These are phyloP conservation scores for Exophiala dermatitidis DNA, from an alignment of 2,329 filamentous ascomycete genomes.

Conservation along the genomic window DNA sequence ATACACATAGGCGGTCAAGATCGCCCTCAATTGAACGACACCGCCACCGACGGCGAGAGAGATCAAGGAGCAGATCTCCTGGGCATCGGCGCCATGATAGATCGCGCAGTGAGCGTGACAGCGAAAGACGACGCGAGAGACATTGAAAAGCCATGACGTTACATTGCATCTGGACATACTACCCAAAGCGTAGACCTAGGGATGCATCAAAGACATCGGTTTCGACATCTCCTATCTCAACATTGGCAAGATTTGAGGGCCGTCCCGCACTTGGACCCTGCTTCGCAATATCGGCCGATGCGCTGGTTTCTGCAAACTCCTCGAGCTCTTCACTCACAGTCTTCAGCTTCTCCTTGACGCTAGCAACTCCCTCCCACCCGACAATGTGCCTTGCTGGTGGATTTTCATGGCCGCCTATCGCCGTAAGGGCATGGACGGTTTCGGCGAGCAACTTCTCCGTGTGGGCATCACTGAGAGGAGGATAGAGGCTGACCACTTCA, in stretches of 20 bases:
- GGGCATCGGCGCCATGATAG: constrained; percentile 2
- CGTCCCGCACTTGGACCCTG: constrained; percentile 7
- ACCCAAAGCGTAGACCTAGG: background rate
- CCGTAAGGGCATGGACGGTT: constrained; percentile 82
- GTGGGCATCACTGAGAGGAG: constrained; percentile 60
- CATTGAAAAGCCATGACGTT: background rate
- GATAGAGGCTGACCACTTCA: constrained; percentile 61
- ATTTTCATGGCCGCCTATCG: constrained; percentile 92
- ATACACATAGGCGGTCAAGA: constrained; percentile 27
- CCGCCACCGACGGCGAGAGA: constrained; percentile 9
- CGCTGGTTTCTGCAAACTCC: constrained; percentile 86
- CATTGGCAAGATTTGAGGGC: constrained; percentile 12
- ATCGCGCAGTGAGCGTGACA: constrained; percentile 2
- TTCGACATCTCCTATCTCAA: constrained; percentile 18
- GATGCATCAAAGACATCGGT: constrained; percentile 16
- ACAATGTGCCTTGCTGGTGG: constrained; percentile 92
- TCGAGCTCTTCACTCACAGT: constrained; percentile 94
- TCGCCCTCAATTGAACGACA: constrained; percentile 12
- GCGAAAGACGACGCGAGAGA: constrained; percentile 10
- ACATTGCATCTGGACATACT: background rate
- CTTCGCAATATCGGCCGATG: constrained; percentile 59
- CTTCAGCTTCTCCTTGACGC: constrained; percentile 92
- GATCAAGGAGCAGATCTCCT: constrained; percentile 11
- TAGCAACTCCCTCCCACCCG: constrained; percentile 75
- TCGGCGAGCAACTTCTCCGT: constrained; percentile 72